These are phyloP conservation scores for Micractinium sp. DNA, from an alignment of 139 green algal genomes.

Conservation along the genomic window DNA sequence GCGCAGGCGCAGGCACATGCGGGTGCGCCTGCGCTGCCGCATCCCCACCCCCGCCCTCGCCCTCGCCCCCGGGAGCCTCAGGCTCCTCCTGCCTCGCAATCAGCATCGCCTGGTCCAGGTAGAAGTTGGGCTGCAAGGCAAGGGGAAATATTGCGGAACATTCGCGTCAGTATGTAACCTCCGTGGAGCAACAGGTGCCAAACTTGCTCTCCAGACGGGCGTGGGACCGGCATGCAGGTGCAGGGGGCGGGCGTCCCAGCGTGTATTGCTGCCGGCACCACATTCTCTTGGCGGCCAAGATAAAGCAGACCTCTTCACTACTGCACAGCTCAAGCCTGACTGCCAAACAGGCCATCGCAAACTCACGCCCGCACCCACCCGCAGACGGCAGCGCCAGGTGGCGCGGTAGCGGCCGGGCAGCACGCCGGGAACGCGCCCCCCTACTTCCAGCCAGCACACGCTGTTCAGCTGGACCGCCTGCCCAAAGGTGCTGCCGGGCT, in stretches of 20 bases:
- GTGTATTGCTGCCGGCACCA: background rate
- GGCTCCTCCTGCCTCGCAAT: background rate
- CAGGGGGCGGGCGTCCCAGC: background rate
- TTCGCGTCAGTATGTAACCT: too few species aligned
- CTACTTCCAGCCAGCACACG: constrained; percentile 27
- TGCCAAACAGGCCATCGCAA: background rate
- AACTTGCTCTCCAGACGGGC: background rate
- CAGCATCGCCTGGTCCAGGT: background rate
- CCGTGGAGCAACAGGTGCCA: too few species aligned
- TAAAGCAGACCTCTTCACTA: too few species aligned
- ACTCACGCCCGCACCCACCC: background rate
- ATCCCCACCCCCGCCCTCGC: background rate
- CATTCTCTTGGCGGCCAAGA: too few species aligned
- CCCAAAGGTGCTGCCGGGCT: background rate
- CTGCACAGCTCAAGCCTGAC: too few species aligned
- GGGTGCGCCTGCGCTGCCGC: background rate
- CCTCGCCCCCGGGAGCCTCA: background rate
- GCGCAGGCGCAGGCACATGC: background rate
- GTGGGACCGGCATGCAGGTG: background rate
- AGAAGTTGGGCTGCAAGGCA: background rate
- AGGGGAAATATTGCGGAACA: too few species aligned
- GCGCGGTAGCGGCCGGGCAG: background rate
- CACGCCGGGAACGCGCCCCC: background rate
- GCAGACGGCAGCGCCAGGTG: background rate
- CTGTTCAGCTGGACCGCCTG: background rate